These are phyloP conservation scores for Diaporthe citrichinensis DNA, from an alignment of 2,329 filamentous ascomycete genomes.

Conservation along the genomic window DNA sequence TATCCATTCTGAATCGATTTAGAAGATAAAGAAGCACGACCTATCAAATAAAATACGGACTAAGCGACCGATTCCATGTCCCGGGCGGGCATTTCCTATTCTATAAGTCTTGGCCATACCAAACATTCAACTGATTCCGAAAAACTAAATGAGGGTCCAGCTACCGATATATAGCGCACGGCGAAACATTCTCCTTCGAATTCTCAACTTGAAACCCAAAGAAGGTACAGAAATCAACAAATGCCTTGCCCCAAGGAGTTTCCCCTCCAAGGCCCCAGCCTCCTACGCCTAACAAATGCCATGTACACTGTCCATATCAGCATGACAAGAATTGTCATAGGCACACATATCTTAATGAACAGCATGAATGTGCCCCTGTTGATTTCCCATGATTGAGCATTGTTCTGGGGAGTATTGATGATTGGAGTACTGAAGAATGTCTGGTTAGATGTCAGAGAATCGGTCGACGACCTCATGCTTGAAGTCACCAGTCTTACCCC, in stretches of 20 bases:
- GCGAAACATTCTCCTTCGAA: too few species aligned
- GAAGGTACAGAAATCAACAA: background rate
- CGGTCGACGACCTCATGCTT: background rate
- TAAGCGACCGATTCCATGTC: background rate
- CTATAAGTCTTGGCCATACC: background rate
- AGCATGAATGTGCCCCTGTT: background rate
- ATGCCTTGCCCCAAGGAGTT: background rate
- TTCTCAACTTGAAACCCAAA: background rate
- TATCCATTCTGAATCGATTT: too few species aligned
- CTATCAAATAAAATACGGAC: background rate
- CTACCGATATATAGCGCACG: too few species aligned
- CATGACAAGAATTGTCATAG: constrained; percentile 12
- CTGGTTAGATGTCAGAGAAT: constrained; percentile 32
- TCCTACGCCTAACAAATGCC: background rate
- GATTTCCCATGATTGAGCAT: constrained; percentile 2
- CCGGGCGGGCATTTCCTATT: background rate
- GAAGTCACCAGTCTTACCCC: constrained; percentile 36
- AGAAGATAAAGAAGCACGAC: background rate
- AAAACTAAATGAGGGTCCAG: background rate
- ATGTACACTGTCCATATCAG: constrained; percentile 7
- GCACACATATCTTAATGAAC: constrained; percentile 10
- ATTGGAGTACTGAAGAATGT: constrained; percentile 35
- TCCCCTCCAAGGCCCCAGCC: background rate
- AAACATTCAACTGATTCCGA: too few species aligned
- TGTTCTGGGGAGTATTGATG: background rate